Conservation (phyloP, 371 early-diverging fungal species). For the Rhizopus delemar region DNA sequence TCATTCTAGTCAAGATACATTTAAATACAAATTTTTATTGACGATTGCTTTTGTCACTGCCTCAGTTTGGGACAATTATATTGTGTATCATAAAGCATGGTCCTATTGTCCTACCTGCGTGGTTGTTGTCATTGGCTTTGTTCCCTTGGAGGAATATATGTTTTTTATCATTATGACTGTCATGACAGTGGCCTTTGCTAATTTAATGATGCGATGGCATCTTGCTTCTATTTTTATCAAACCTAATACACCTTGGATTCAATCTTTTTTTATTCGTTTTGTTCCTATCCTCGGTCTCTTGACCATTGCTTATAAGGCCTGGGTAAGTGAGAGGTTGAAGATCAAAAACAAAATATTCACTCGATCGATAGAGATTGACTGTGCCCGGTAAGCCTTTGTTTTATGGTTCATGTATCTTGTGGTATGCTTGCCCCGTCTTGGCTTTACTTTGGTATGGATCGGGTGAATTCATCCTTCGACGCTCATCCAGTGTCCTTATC, state of each 20-base stretch:
- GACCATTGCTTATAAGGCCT: conserved; percentile 35
- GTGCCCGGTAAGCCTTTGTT: conserved; percentile 49
- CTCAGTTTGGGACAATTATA: conserved; percentile 67
- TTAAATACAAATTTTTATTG: conserved; percentile 50
- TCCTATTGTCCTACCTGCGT: conserved; percentile 56
- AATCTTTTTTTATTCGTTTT: conserved; percentile 33
- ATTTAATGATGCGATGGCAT: conserved; percentile 48
- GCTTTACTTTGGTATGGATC: conserved; percentile 59
- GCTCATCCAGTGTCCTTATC: conserved; percentile 26
- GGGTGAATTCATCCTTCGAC: conserved; percentile 55
- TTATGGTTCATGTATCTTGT: conserved; percentile 58
- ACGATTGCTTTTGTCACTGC: conserved; percentile 56
- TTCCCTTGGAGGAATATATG: conserved; percentile 65
- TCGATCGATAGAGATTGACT: conserved; percentile 23
- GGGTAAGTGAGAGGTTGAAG: conserved; percentile 28
- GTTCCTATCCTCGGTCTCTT: conserved; percentile 39
- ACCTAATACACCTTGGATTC: conserved; percentile 24
- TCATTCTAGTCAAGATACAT: conserved; percentile 31
- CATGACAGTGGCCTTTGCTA: conserved; percentile 48
- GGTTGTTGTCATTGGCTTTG: conserved; percentile 57
- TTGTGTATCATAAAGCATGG: conserved; percentile 57
- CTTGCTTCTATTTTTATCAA: conserved; percentile 38
- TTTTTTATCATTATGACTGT: conserved; percentile 68
- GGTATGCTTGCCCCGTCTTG: conserved; percentile 58
- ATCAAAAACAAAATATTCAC: background rate